A percentile compares a stretch with the other conserved stretches of the same genome.
Evolutionary conservation across 78 protist genomes (phyloP).

Genomic region (Chrysochromulina tobinii): DNA sequence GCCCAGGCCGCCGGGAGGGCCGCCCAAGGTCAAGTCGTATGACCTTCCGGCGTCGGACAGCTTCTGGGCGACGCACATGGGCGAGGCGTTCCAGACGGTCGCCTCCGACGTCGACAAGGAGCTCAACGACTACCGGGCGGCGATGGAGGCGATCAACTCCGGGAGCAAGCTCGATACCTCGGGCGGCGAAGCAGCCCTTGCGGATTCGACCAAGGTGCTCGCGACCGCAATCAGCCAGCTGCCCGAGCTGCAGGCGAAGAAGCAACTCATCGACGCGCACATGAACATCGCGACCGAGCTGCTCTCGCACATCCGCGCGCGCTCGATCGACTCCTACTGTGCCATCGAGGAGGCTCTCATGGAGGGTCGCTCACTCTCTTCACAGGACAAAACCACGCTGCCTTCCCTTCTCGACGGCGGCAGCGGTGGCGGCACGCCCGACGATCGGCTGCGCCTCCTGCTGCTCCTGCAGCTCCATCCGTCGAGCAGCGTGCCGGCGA

Average conservation of each 20-base stretch:
- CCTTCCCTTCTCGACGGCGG: constrained; percentile 23
- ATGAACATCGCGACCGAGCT: constrained; percentile 73
- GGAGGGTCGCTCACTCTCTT: background rate
- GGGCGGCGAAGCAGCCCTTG: background rate
- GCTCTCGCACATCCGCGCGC: constrained; percentile 53
- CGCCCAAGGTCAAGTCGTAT: background rate
- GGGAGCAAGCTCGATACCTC: background rate
- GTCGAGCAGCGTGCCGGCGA: background rate
- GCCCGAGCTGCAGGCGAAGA: constrained; percentile 65
- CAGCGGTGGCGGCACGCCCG: constrained; percentile 38
- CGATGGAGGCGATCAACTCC: constrained; percentile 14
- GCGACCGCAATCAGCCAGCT: background rate
- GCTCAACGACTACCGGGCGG: constrained; percentile 8
- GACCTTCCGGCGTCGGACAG: constrained; percentile 37
- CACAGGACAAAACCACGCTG: constrained; percentile 43
- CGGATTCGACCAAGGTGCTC: background rate
- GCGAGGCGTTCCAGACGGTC: constrained; percentile 73
- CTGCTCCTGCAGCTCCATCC: constrained; percentile 63
- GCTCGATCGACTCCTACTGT: constrained; percentile 67
- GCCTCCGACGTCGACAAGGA: constrained; percentile 44
- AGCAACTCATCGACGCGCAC: constrained; percentile 73
- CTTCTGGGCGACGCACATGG: constrained; percentile 71
- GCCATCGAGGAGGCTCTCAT: constrained; percentile 9
- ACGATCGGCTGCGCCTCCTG: constrained; percentile 77
- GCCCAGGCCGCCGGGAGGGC: background rate